These are phyloP conservation scores for Austroboletus rostrupii DNA, from an alignment of 1,284 basidiomycete species.

Conservation along the genomic window DNA sequence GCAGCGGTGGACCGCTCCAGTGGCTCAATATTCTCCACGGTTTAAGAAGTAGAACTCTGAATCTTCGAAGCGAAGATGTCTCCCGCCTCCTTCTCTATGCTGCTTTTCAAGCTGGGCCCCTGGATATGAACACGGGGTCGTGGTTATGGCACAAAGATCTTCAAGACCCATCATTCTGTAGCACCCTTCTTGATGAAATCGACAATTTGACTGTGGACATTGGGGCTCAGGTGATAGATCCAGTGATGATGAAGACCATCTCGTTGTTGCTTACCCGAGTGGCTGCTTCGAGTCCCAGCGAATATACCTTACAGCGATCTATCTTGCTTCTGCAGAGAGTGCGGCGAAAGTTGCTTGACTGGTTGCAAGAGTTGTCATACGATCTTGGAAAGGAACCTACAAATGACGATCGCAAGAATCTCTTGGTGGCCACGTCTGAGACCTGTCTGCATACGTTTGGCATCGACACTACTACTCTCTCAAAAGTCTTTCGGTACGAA, in stretches of 20 bases:
- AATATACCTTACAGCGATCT: background rate
- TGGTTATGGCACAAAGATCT: background rate
- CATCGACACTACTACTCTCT: background rate
- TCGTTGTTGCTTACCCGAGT: no score
- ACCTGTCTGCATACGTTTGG: background rate
- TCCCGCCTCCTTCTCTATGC: background rate
- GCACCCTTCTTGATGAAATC: background rate
- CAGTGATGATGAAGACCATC: no score
- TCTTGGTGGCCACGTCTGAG: background rate
- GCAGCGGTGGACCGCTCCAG: background rate
- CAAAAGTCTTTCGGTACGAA: background rate
- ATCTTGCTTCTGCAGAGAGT: background rate
- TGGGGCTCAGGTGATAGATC: background rate
- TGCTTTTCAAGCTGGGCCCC: background rate
- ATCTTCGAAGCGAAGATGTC: background rate
- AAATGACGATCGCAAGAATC: background rate
- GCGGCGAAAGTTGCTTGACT: background rate
- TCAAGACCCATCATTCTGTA: background rate
- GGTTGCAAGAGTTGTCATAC: background rate
- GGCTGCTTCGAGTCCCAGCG: no score
- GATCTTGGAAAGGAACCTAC: background rate
- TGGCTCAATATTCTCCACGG: background rate
- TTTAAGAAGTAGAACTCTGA: background rate
- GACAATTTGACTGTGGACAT: no score
- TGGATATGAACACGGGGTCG: background rate